Conservation (phyloP, 768 basidiomycete genomes). For the Pulveroboletus frians region DNA sequence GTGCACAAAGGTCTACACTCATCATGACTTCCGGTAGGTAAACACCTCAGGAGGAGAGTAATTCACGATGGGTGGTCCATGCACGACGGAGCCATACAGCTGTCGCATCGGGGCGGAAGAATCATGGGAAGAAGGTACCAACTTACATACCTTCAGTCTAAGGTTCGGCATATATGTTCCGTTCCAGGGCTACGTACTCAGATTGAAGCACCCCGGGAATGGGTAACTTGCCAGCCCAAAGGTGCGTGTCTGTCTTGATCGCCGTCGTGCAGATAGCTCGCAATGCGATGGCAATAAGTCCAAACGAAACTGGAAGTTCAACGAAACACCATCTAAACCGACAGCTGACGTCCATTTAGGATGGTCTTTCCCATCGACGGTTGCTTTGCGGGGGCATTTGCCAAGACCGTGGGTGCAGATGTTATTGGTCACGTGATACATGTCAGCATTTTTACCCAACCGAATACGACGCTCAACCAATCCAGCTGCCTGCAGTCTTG, state of each 20-base stretch:
- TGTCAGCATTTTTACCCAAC: not conserved
- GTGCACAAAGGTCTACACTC: not conserved
- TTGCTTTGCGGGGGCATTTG: not conserved
- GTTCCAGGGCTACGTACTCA: conserved; percentile 4
- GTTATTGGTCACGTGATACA: conserved; percentile 13
- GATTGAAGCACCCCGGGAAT: not conserved
- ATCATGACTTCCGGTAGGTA: not conserved
- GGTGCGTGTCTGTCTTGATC: conserved; percentile 25
- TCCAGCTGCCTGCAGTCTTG: not conserved
- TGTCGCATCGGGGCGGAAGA: conserved; percentile 21
- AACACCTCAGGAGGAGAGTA: not conserved
- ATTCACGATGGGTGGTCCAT: not conserved
- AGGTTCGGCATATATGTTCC: conserved; percentile 6
- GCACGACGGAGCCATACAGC: conserved; percentile 1
- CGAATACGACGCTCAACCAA: not conserved
- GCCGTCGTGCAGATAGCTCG: conserved; percentile 11
- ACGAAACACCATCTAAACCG: not conserved
- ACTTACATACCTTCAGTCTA: conserved; percentile 13
- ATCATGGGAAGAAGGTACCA: conserved; percentile 1
- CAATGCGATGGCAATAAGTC: conserved; percentile 6
- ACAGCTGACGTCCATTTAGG: not conserved
- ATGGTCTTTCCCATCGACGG: not conserved
- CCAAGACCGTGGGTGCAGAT: not conserved
- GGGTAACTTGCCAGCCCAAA: conserved; percentile 11
- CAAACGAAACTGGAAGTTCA: conserved; percentile 6